phyloP scores from a whole-genome alignment of 2,329 filamentous ascomycete genomes.

The Elsinoe necatrix region DNA sequence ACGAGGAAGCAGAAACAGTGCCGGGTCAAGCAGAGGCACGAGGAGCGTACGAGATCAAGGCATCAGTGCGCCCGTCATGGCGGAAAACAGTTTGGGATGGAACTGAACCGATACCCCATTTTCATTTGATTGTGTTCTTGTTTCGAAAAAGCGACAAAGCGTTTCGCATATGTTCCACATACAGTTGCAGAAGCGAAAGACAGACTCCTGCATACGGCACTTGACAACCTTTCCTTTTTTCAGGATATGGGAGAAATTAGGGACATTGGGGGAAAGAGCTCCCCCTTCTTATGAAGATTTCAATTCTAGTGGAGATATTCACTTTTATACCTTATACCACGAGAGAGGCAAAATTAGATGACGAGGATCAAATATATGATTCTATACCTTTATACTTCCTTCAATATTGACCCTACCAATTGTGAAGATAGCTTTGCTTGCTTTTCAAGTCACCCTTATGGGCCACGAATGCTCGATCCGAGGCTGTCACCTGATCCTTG shows the following conservation, averaged over 20 bases:
- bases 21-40: conserved; percentile 60
- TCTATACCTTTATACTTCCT: background rate
- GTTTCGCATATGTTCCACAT: conserved; percentile 1
- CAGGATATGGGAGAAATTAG: background rate
- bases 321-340: conserved; percentile 13
- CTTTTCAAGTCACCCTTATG: background rate
- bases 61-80: conserved; percentile 84
- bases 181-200: background rate
- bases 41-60: conserved; percentile 57
- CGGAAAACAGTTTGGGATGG: conserved; percentile 93
- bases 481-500: no score
- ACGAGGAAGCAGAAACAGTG: conserved; percentile 33
- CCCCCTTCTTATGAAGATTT: background rate
- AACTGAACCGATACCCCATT: conserved; percentile 48
- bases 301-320: conserved; percentile 12
- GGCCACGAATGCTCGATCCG: no score
- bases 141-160: conserved; percentile 10
- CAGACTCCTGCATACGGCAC: background rate
- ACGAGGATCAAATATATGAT: conserved; percentile 9
- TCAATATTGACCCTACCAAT: background rate
- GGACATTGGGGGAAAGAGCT: background rate
- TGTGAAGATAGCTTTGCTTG: background rate
- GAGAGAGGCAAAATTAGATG: conserved; percentile 2
- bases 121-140: background rate
- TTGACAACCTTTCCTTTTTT: conserved; percentile 6